Conservation (phyloP, 2,329 filamentous ascomycete genomes). For the Exophiala spinifera region DNA sequence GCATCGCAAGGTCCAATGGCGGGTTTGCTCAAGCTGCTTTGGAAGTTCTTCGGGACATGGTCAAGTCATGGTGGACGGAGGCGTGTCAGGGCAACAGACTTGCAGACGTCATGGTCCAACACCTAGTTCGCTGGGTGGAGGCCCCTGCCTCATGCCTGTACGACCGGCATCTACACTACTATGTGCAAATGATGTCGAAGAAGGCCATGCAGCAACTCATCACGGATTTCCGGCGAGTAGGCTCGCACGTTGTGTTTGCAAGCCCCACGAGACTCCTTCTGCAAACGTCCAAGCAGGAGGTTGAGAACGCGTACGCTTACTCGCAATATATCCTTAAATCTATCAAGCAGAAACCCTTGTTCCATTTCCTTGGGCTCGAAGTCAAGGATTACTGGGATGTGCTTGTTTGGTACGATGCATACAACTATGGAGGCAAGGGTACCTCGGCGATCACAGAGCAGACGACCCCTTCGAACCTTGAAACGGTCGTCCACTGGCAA, state of each 20-base stretch:
- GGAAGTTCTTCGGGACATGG: constrained; percentile 91
- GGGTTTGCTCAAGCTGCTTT: constrained; percentile 92
- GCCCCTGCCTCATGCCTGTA: constrained; percentile 92
- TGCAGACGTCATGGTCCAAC: constrained; percentile 96
- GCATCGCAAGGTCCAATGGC: constrained; percentile 60
- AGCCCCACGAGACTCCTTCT: constrained; percentile 83
- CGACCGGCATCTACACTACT: constrained; percentile 89
- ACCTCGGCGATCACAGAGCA: constrained; percentile 74
- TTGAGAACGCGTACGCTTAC: constrained; percentile 95
- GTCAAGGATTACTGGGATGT: constrained; percentile 99
- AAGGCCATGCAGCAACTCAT: constrained; percentile 97
- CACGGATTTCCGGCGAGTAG: constrained; percentile 91
- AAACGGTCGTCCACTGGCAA: constrained; percentile 98
- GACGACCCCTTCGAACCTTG: constrained; percentile 70
- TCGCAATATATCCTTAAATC: constrained; percentile 97
- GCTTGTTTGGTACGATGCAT: constrained; percentile 97
- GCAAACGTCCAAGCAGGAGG: constrained; percentile 94
- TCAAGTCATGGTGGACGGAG: constrained; percentile 97
- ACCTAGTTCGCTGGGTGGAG: constrained; percentile 95
- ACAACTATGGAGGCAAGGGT: constrained; percentile 95
- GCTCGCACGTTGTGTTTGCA: constrained; percentile 93
- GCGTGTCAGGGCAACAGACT: constrained; percentile 86
- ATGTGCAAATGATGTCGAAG: constrained; percentile 97
- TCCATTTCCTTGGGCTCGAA: constrained; percentile 94
- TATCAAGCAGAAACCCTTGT: constrained; percentile 90